Base-by-base conservation (phyloP, 768 basidiomycete genomes). In the Suillus alpinus region DNA sequence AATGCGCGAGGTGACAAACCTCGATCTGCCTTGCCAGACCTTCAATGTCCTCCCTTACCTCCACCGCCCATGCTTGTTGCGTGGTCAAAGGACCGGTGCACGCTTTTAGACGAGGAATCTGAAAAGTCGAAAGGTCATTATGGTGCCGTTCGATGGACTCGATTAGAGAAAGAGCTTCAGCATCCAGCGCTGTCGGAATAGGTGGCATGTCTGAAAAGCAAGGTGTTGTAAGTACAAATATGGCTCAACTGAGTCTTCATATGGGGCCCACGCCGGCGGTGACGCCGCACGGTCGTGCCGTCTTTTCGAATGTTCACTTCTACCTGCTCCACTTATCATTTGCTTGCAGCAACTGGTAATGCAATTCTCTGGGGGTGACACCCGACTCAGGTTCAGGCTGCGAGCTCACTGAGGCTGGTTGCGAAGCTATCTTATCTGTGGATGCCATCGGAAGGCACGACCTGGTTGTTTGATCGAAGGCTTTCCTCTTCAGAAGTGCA, bases 11-110 rank as follows among this genome's bases (percentile, higher is more conserved):
- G 34, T 10, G 12, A 44, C 61, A 61, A 62, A 90, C 87, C 78
- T 95, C 90, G n/a, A 95, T 76, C 58, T 88, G 84, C 41, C 79
- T 78, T 7, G 79, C 77, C 23, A 90, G 79, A 0, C 75, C 68
- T 40, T 87, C 86, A 18, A 94, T 74, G 68, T 95, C 94, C 57
- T 89, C 88, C 34, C 92, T 79, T 60, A 95, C 72, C 68, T 94
- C 92, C 4, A 84, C 85, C 0, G 86, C 86, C 57, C 89, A 78
- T 52, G 85, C 82, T 68, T 94, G 88, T 66, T 96, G 94, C 3
- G 84, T 68, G 0, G 80, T 71, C 10, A 91, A 76, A 1, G 94
- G 88, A 0, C 90, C 92, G 9, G 73, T 77, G 71, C 91, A 95
- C 56, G 77, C 68, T 9, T 81, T 79, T 55, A 97, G 77, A 2